Percentiles rank a stretch among this genome's conserved stretches.
These are phyloP conservation scores for Mallotus repandus DNA, from an alignment of 441 rosid species.

Conservation along the genomic window DNA sequence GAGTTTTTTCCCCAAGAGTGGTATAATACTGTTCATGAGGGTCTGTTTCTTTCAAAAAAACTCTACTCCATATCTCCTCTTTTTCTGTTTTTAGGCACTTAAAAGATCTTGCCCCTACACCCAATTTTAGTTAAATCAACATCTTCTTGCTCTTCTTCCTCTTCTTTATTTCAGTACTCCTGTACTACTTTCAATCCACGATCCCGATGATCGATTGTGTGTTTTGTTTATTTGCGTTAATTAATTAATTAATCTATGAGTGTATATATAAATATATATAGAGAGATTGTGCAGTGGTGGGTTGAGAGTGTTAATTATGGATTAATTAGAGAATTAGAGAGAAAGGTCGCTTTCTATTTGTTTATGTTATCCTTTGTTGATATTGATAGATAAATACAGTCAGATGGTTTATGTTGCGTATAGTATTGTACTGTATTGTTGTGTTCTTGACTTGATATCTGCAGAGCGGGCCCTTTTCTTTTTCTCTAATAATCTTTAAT, in stretches of 20 bases:
- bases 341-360: slow-evolving; percentile 33
- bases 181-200: neutral
- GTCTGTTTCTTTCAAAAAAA: neutral
- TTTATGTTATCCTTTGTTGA: slow-evolving; percentile 11
- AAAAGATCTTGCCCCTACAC: neutral
- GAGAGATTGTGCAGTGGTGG: too few species aligned
- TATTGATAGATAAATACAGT: slow-evolving; percentile 26
- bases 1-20: slow-evolving; percentile 6
- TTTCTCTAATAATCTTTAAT: slow-evolving; percentile 8
- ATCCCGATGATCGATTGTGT: neutral
- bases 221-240: neutral
- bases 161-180: neutral
- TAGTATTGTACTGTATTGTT: neutral
- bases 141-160: too few species aligned
- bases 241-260: neutral
- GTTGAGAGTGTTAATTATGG: too few species aligned
- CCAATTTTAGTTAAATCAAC: neutral
- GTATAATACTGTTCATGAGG: slow-evolving; percentile 20
- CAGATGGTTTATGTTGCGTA: slow-evolving; percentile 62
- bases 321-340: slow-evolving; percentile 15
- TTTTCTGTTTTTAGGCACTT: neutral
- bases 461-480: slow-evolving; percentile 41
- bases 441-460: slow-evolving; percentile 23
- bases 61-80: neutral
- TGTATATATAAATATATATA: too few species aligned